Conservation (phyloP, 2,329 filamentous ascomycete species). For the Arthroderma sp. region DNA sequence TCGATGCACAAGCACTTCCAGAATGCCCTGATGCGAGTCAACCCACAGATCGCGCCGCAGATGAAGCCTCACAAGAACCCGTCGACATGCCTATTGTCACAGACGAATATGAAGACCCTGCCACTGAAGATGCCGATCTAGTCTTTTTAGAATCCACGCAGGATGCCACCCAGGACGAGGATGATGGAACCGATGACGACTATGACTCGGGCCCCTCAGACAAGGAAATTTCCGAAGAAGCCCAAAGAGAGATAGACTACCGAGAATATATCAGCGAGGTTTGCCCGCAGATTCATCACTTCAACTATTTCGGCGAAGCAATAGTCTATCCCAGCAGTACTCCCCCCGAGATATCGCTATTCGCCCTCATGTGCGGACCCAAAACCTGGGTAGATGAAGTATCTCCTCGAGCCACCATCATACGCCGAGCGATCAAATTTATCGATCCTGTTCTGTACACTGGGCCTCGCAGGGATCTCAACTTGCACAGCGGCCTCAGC, state of each 20-base stretch:
- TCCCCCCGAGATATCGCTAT: slow-evolving; percentile 14
- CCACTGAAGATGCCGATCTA: not conserved
- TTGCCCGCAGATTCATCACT: slow-evolving; percentile 11
- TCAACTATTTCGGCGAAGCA: slow-evolving; percentile 13
- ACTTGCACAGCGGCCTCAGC: not conserved
- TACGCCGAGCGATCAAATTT: slow-evolving; percentile 12
- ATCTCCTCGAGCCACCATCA: not conserved
- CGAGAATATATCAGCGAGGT: not conserved
- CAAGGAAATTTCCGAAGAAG: not conserved
- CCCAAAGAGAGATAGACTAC: not conserved
- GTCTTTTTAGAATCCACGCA: not conserved
- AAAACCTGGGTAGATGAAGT: slow-evolving; percentile 9
- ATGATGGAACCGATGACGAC: not conserved
- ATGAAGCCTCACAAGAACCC: not conserved
- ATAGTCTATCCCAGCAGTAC: slow-evolving; percentile 12
- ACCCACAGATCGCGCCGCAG: not conserved
- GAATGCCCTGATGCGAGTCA: not conserved
- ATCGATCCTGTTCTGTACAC: slow-evolving; percentile 14
- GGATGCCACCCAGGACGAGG: not conserved
- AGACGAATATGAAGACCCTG: not conserved
- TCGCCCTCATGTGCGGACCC: slow-evolving; percentile 8
- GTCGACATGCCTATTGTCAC: not conserved
- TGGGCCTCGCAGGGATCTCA: slow-evolving; percentile 7
- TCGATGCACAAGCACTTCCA: not conserved
- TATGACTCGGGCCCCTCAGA: not conserved